Evolutionary conservation across 2,329 filamentous ascomycete species (phyloP).

Genomic region (Penicillium griseofulvum): DNA sequence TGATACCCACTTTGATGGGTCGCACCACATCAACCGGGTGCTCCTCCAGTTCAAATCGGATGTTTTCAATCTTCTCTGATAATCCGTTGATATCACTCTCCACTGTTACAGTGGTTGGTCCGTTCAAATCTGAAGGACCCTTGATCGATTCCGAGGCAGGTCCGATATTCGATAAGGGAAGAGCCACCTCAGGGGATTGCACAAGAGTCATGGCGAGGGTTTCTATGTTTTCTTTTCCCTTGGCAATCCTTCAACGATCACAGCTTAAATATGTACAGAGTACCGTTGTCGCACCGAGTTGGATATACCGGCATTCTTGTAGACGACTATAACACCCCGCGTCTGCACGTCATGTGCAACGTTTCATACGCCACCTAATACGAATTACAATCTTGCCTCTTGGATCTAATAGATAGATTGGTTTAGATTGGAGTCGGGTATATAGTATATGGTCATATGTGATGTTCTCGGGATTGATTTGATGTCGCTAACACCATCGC

Average conservation of each 20-base stretch:
- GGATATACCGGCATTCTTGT: slow-evolving; percentile 3
- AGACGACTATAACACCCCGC: background rate
- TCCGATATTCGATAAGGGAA: slow-evolving; percentile 6
- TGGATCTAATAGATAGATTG: background rate
- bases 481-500: slow-evolving; percentile 22
- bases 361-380: slow-evolving; percentile 13
- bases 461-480: slow-evolving; percentile 13
- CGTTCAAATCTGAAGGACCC: slow-evolving; percentile 3
- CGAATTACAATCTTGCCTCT: background rate
- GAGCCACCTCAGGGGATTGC: slow-evolving; percentile 5
- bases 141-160: slow-evolving; percentile 11
- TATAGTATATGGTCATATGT: background rate
- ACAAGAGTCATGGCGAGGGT: slow-evolving; percentile 15
- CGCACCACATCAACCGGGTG: slow-evolving; percentile 51
- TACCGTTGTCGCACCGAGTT: background rate
- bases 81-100: slow-evolving; percentile 7
- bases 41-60: slow-evolving; percentile 40
- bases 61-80: slow-evolving; percentile 5
- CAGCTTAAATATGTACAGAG: background rate
- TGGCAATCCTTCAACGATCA: background rate
- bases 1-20: slow-evolving; percentile 56
- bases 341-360: slow-evolving; percentile 19
- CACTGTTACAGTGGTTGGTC: slow-evolving; percentile 7
- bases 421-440: background rate
- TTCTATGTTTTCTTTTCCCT: background rate